Percentiles rank a stretch among this genome's conserved stretches.
phyloP scores from a whole-genome alignment of 2,329 filamentous ascomycete genomes.

The Colletotrichum horii region DNA sequence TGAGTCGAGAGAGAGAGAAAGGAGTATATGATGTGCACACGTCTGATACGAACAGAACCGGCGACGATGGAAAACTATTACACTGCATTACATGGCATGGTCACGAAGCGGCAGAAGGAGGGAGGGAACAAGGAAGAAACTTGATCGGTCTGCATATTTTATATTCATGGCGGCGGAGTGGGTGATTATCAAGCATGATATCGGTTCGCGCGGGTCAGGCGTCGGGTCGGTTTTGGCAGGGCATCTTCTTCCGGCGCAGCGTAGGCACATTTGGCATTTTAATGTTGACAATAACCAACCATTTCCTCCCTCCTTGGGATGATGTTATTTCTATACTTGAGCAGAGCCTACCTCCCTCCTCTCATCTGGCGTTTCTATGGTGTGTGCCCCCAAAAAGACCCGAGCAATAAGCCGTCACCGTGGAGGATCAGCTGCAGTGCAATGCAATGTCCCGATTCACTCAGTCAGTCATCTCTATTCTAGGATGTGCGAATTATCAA shows the following conservation, averaged over 20 bases:
- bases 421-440: neutral
- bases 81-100: neutral
- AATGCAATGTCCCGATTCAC: neutral
- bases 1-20: constrained; percentile 25
- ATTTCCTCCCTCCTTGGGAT: neutral
- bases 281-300: neutral
- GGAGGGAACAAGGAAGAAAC: neutral
- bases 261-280: neutral
- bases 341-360: neutral
- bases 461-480: neutral
- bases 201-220: neutral
- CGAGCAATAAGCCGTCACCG: neutral
- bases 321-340: neutral
- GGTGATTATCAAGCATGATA: neutral
- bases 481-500: neutral
- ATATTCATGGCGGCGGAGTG: neutral
- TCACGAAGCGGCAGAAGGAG: neutral
- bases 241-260: neutral
- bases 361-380: neutral
- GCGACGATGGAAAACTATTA: neutral
- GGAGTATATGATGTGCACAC: neutral
- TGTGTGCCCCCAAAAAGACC: neutral
- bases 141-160: neutral
- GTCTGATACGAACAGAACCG: neutral
- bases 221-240: neutral